These are phyloP conservation scores for Erysimum cheiri DNA, from an alignment of 441 rosid species.

Conservation along the genomic window DNA sequence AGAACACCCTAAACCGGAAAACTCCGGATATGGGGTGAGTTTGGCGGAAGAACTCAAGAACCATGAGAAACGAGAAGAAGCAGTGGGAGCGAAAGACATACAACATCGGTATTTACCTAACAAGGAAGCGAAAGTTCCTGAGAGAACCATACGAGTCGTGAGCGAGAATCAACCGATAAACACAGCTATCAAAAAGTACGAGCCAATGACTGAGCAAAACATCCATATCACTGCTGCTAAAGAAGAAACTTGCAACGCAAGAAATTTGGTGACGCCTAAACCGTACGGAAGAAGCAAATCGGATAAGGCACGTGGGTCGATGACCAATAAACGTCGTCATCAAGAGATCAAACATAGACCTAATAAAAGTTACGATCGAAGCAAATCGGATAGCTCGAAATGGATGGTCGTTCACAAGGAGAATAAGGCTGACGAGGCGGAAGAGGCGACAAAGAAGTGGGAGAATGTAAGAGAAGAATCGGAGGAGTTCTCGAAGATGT, in stretches of 20 bases:
- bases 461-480: conserved; percentile 47
- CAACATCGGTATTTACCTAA: background rate
- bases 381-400: conserved; percentile 45
- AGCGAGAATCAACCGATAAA: conserved; percentile 25
- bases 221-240: background rate
- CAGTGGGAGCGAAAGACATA: conserved; percentile 17
- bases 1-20: conserved; percentile 14
- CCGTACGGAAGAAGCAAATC: conserved; percentile 40
- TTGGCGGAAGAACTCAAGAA: conserved; percentile 21
- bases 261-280: conserved; percentile 24
- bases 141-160: conserved; percentile 9
- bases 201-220: conserved; percentile 7
- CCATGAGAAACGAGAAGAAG: conserved; percentile 22
- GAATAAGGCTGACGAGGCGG: conserved; percentile 25
- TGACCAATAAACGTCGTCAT: conserved; percentile 2
- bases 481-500: conserved; percentile 63
- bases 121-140: conserved; percentile 20
- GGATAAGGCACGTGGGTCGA: conserved; percentile 16
- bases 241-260: conserved; percentile 1
- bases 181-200: background rate
- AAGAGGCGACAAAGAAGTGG: conserved; percentile 29
- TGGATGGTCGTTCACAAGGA: conserved; percentile 39
- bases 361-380: conserved; percentile 36
- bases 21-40: conserved; percentile 16
- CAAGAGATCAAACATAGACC: conserved; percentile 18